These are phyloP conservation scores for Colletotrichum godetiae DNA, from an alignment of 2,329 filamentous ascomycete species.

Conservation along the genomic window DNA sequence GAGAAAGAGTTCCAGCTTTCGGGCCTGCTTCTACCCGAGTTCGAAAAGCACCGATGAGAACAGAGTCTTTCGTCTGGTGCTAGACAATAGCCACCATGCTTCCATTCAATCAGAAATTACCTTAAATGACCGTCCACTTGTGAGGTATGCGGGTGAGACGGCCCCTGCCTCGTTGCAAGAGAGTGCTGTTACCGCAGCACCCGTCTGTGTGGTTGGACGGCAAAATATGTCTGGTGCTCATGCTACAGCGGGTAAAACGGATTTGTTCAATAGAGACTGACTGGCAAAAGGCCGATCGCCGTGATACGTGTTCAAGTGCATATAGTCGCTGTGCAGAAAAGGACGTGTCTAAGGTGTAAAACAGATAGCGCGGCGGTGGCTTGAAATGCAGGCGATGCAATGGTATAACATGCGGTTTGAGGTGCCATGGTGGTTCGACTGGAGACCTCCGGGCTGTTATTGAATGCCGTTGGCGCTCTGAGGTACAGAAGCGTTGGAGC, in stretches of 20 bases:
- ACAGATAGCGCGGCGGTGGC: not conserved
- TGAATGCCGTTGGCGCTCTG: not conserved
- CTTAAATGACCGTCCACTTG: not conserved
- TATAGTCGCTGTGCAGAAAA: not conserved
- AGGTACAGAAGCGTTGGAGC: not conserved
- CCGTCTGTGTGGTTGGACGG: slow-evolving; percentile 13
- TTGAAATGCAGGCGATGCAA: not conserved
- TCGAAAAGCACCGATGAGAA: not conserved
- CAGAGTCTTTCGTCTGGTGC: slow-evolving; percentile 1
- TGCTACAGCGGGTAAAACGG: not conserved
- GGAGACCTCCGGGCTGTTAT: slow-evolving; percentile 4
- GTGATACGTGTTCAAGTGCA: not conserved
- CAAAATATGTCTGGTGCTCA: slow-evolving; percentile 11
- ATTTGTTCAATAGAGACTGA: not conserved
- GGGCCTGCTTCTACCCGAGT: slow-evolving; percentile 1
- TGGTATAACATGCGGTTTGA: not conserved
- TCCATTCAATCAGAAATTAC: not conserved
- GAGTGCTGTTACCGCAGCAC: slow-evolving; percentile 9
- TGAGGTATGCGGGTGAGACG: slow-evolving; percentile 25
- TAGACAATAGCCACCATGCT: not conserved
- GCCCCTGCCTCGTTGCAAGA: slow-evolving; percentile 14
- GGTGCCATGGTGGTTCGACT: not conserved
- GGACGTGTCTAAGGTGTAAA: not conserved
- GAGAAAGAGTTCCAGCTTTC: not conserved
- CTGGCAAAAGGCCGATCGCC: not conserved